Base-by-base conservation (phyloP, 495 filamentous ascomycete genomes). In the Penicillium herquei region DNA sequence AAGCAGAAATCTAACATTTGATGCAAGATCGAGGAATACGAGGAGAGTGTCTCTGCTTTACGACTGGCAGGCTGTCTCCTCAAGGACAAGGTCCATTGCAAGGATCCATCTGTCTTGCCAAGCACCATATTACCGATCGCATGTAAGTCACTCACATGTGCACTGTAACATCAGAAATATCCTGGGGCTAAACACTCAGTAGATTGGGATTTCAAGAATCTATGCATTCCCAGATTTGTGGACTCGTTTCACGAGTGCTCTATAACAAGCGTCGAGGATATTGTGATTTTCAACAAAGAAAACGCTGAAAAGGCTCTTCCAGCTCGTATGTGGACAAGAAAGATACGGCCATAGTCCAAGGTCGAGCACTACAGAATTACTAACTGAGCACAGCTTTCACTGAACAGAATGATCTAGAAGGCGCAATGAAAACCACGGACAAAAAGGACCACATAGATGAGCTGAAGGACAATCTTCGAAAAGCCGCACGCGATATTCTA, bases 381-480 rank as follows among this genome's bases (percentile, higher is more conserved):
- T 51, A 33, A 51, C 7, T 8, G 0, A 33, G 14, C 12, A 39
- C 49, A 51, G 39, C 49, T 33, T 51, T 42, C 4, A 33, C 21
- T 11, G 49, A 51, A 12, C 49, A 51, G 13, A 51, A 51, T 51
- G 49, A 51, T 33, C 17, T 51, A 8, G 39, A 51, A 51, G 13
- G 52, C 59, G 39, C 45, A 57, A 39, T 62, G 59, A 35, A 53
- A 30, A 21, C 52, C 41, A 52, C 52, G 37, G 10, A 58, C 45
- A 14, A 55, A 64, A 31, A 43, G 59, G 17, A 47, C 52, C 7
- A 43, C 41, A 57, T 49, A 47, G 33, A 59, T 14, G 39, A 55
- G 34, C 41, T 64, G 34, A 48, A 39, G 39, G 17, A 61, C 7
- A 39, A 49, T 11, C 57, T 55, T 47, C 52, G 51, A 3, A 49